These are phyloP conservation scores for Pleurotus tuber-regium DNA, from an alignment of 768 basidiomycete species.

Conservation along the genomic window DNA sequence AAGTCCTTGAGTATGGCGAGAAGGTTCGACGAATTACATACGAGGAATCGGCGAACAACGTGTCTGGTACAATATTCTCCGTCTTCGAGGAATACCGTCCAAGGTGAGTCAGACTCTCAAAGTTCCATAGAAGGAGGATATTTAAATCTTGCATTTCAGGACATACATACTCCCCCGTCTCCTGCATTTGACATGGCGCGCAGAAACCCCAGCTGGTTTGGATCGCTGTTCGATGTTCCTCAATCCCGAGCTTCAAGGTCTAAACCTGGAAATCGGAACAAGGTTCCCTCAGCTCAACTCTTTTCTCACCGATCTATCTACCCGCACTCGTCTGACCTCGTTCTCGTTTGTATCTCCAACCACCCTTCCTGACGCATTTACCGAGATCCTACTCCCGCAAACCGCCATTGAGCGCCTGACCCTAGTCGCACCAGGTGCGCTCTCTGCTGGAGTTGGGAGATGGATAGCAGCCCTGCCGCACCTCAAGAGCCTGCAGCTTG, in stretches of 20 bases:
- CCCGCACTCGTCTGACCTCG: slow-evolving; percentile 58
- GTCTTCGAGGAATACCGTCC: slow-evolving; percentile 66
- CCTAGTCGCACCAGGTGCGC: slow-evolving; percentile 72
- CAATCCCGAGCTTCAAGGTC: slow-evolving; percentile 54
- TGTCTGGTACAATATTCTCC: slow-evolving; percentile 64
- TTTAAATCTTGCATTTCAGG: slow-evolving; percentile 8
- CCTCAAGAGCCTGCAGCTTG: slow-evolving; percentile 64
- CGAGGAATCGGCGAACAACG: slow-evolving; percentile 61
- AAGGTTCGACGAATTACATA: slow-evolving; percentile 69
- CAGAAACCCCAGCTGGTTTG: slow-evolving; percentile 61
- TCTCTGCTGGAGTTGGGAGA: slow-evolving; percentile 66
- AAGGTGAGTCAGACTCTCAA: slow-evolving; percentile 12
- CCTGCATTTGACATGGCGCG: slow-evolving; percentile 69
- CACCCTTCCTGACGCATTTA: slow-evolving; percentile 68
- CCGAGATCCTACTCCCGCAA: slow-evolving; percentile 61
- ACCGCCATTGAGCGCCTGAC: slow-evolving; percentile 56
- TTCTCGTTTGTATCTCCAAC: slow-evolving; percentile 72
- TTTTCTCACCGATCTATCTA: slow-evolving; percentile 64
- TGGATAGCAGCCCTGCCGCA: slow-evolving; percentile 67
- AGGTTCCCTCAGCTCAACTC: slow-evolving; percentile 56
- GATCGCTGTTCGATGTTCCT: slow-evolving; percentile 66
- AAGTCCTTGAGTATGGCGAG: slow-evolving; percentile 62
- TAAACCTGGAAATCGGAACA: slow-evolving; percentile 63
- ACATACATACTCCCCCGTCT: slow-evolving; percentile 69
- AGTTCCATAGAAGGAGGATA: neutral